Evolutionary conservation across 805 yeast genomes (phyloP).

Genomic region (Cyberlindnera bimundalis): DNA sequence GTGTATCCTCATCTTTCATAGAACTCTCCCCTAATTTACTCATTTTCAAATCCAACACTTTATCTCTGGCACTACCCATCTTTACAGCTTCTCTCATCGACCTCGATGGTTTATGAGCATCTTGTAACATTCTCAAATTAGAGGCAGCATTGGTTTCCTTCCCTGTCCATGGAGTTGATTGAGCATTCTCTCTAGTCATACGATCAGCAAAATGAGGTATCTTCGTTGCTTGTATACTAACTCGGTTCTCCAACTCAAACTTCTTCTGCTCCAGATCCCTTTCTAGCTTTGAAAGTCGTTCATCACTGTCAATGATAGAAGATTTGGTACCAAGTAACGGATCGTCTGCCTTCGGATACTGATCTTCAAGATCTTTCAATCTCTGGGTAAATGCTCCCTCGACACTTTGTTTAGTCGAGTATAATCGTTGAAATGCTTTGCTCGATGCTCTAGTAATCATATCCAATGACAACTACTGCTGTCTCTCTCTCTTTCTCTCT

Average conservation of each 20-base stretch:
- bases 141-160: slow-evolving; percentile 45
- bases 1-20: slow-evolving; percentile 36
- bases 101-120: slow-evolving; percentile 41
- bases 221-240: slow-evolving; percentile 37
- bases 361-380: slow-evolving; percentile 26
- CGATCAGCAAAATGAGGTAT: slow-evolving; percentile 44
- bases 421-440: not conserved
- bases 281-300: slow-evolving; percentile 25
- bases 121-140: slow-evolving; percentile 52
- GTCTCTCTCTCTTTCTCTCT: too few species aligned
- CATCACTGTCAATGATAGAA: slow-evolving; percentile 25
- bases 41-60: slow-evolving; percentile 59
- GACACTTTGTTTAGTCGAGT: slow-evolving; percentile 3
- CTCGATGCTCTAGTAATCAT: not conserved
- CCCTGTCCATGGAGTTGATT: slow-evolving; percentile 58
- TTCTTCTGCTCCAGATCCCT: slow-evolving; percentile 30
- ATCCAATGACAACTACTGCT: too few species aligned
- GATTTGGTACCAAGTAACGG: slow-evolving; percentile 22
- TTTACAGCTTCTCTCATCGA: slow-evolving; percentile 33
- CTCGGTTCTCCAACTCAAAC: slow-evolving; percentile 39
- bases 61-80: slow-evolving; percentile 59
- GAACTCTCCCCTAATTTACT: slow-evolving; percentile 18
- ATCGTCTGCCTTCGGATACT: slow-evolving; percentile 23
- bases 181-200: slow-evolving; percentile 46
- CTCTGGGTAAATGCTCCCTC: slow-evolving; percentile 27